Conservation (phyloP, 805 yeast genomes). For the Kuraishia floccosa region DNA sequence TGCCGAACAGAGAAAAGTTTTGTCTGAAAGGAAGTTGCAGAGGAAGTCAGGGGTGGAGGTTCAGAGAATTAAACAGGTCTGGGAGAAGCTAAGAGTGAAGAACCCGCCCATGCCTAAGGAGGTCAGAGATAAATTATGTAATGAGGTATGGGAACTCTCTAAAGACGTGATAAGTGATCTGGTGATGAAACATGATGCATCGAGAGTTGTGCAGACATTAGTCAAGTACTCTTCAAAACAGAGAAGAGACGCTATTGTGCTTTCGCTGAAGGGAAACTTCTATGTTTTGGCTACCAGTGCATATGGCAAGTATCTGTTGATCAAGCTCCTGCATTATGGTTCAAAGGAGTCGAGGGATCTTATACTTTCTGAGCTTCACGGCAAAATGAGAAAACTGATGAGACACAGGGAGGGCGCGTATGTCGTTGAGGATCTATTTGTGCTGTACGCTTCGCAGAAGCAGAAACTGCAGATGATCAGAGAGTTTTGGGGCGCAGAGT, state of each 20-base stretch:
- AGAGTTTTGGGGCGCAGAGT: conserved; percentile 96
- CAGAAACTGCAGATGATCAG: conserved; percentile 87
- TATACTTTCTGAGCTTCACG: conserved; percentile 79
- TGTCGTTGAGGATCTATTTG: conserved; percentile 87
- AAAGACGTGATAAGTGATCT: conserved; percentile 71
- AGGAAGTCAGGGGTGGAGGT: conserved; percentile 84
- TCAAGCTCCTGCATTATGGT: conserved; percentile 88
- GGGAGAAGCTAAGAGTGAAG: conserved; percentile 88
- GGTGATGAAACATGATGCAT: conserved; percentile 92
- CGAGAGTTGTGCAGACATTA: conserved; percentile 90
- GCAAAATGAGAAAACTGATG: conserved; percentile 83
- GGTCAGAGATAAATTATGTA: conserved; percentile 64
- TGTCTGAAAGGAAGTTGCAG: conserved; percentile 75
- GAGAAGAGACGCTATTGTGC: conserved; percentile 60
- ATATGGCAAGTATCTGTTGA: conserved; percentile 85
- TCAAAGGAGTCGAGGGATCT: conserved; percentile 66
- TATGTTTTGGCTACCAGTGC: conserved; percentile 82
- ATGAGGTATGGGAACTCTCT: conserved; percentile 78
- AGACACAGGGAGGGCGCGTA: conserved; percentile 97
- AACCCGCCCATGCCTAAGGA: conserved; percentile 71
- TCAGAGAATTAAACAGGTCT: conserved; percentile 70
- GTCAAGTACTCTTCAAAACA: conserved; percentile 77
- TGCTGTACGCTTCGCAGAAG: conserved; percentile 71
- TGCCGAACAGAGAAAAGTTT: conserved; percentile 68
- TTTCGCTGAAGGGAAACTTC: conserved; percentile 61